These are phyloP conservation scores for Hortaea sp. DNA, from an alignment of 2,329 filamentous ascomycete genomes.

Conservation along the genomic window DNA sequence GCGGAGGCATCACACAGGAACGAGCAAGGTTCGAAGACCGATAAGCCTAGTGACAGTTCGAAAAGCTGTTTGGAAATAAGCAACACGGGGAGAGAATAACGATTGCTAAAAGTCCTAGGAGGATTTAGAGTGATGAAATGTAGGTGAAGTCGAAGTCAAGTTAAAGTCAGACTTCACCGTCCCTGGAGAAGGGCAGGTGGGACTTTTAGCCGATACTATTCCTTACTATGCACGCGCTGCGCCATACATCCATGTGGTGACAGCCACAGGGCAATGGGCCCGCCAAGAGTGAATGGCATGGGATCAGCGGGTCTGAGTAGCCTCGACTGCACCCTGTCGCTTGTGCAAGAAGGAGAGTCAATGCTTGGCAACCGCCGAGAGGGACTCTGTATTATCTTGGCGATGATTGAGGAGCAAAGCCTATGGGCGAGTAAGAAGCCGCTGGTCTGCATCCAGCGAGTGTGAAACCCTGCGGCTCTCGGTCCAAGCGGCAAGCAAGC, in stretches of 20 bases:
- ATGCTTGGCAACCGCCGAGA: neutral
- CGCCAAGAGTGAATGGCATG: neutral
- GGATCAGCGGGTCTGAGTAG: neutral
- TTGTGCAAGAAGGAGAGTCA: neutral
- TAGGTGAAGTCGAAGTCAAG: neutral
- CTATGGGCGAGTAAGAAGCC: neutral
- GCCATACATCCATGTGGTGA: neutral
- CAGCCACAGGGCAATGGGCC: neutral
- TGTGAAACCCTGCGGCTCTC: neutral
- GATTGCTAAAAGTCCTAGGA: neutral
- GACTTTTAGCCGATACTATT: neutral
- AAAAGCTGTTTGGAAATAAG: neutral
- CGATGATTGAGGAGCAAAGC: neutral
- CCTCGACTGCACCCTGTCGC: neutral
- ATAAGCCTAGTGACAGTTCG: neutral
- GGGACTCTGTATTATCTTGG: neutral
- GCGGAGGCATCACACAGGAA: slow-evolving; percentile 19
- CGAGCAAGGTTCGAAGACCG: neutral
- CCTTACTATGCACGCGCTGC: neutral
- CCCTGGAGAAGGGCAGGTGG: neutral
- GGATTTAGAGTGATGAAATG: neutral
- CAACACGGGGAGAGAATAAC: neutral
- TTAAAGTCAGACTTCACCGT: neutral
- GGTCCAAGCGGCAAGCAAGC: neutral
- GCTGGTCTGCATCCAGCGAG: neutral